Percentiles rank a stretch among this genome's conserved stretches.
phyloP scores from a whole-genome alignment of 306 rosid genomes.

The Inga oerstediana region DNA sequence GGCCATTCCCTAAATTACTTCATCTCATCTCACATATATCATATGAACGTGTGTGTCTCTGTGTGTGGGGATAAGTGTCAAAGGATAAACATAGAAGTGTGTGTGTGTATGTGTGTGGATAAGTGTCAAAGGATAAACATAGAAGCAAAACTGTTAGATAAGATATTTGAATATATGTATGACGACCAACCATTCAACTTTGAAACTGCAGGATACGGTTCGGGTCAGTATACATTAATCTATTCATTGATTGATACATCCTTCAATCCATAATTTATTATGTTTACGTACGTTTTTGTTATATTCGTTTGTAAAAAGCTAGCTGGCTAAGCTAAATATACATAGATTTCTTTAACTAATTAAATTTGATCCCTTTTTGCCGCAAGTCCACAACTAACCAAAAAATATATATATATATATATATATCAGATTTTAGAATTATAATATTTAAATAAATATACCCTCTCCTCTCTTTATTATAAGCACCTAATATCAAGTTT shows the following conservation, averaged over 20 bases:
- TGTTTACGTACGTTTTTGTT: neutral
- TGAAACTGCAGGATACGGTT: neutral
- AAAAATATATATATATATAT: too few species aligned
- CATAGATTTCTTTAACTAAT: neutral
- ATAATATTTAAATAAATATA: too few species aligned
- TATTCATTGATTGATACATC: neutral
- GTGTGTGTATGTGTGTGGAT: neutral
- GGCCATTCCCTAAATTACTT: neutral
- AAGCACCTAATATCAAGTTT: too few species aligned
- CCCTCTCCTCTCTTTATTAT: too few species aligned
- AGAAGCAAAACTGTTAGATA: constrained; percentile 39
- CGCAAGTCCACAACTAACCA: too few species aligned
- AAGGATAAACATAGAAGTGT: too few species aligned
- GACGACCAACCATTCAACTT: constrained; percentile 54
- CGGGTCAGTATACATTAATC: neutral
- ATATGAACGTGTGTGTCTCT: too few species aligned
- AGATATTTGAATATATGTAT: neutral
- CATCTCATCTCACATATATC: neutral
- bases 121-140: neutral
- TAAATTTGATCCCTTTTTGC: neutral
- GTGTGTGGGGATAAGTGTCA: too few species aligned
- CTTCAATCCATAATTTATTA: neutral
- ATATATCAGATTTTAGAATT: too few species aligned
- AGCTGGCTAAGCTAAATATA: neutral
- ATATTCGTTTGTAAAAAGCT: neutral